Percentiles rank a stretch among this genome's conserved stretches.
These are phyloP conservation scores for Fusarium agapanthi DNA, from an alignment of 2,329 filamentous ascomycete species.

Conservation along the genomic window DNA sequence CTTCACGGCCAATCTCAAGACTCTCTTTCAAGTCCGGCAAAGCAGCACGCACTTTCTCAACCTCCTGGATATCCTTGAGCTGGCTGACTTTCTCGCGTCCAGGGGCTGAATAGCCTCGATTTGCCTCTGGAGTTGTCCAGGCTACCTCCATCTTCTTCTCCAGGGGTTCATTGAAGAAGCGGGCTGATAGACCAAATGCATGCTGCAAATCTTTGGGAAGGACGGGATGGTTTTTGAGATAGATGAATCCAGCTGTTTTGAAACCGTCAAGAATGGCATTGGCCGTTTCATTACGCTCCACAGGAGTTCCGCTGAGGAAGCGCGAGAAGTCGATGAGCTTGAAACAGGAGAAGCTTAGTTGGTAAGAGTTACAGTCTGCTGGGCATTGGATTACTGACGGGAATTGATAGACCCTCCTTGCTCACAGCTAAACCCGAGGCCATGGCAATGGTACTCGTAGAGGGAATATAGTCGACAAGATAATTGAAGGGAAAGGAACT, in stretches of 20 bases:
- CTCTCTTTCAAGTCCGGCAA: conserved; percentile 73
- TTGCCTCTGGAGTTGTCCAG: conserved; percentile 78
- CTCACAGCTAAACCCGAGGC: conserved; percentile 55
- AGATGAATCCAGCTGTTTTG: conserved; percentile 87
- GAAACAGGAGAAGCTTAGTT: not conserved
- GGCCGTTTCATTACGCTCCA: conserved; percentile 71
- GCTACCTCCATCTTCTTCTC: conserved; percentile 70
- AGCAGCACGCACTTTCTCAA: conserved; percentile 64
- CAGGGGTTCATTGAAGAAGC: conserved; percentile 73
- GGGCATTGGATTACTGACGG: conserved; percentile 50
- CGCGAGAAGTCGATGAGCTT: conserved; percentile 68
- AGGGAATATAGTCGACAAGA: not conserved
- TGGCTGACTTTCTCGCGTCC: conserved; percentile 77
- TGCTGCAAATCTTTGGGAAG: conserved; percentile 63
- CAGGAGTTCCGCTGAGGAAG: conserved; percentile 71
- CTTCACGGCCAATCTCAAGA: conserved; percentile 71
- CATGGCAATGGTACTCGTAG: conserved; percentile 31
- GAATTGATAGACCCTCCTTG: conserved; percentile 63
- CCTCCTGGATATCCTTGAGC: conserved; percentile 61
- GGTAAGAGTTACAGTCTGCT: not conserved
- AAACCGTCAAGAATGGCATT: conserved; percentile 80
- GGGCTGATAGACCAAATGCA: conserved; percentile 73
- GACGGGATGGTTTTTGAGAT: conserved; percentile 83
- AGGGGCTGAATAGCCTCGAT: conserved; percentile 76
- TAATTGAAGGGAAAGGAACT: not conserved